phyloP scores from a whole-genome alignment of 192 early-diverging fungal species.

The Rhizoclosmatium globosum region DNA sequence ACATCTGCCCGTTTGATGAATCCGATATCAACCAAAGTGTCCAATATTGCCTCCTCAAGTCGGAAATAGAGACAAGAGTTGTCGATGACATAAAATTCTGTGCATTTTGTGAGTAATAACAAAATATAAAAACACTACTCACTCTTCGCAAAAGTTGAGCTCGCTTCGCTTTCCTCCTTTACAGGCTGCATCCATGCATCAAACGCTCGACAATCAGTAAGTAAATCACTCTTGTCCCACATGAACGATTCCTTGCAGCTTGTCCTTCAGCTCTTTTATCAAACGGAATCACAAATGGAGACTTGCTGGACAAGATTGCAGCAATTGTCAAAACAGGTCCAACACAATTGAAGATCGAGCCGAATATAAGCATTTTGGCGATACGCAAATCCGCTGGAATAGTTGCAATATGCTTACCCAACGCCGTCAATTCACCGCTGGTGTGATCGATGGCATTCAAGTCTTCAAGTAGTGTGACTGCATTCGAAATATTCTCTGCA shows the following conservation, averaged over 20 bases:
- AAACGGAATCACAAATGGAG: constrained; percentile 54
- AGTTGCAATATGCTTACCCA: constrained; percentile 48
- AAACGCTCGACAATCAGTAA: constrained; percentile 67
- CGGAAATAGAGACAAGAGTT: constrained; percentile 68
- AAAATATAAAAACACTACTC: constrained; percentile 27
- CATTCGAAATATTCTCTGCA: constrained; percentile 39
- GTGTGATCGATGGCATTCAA: constrained; percentile 46
- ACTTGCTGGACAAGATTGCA: constrained; percentile 63
- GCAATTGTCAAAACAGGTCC: constrained; percentile 56
- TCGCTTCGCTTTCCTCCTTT: constrained; percentile 42
- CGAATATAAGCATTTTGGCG: constrained; percentile 54
- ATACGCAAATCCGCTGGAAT: constrained; percentile 55
- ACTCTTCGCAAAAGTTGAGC: constrained; percentile 53
- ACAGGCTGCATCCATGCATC: constrained; percentile 51
- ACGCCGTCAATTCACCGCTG: constrained; percentile 39
- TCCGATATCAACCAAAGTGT: constrained; percentile 66
- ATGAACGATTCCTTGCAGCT: constrained; percentile 54
- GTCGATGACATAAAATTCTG: constrained; percentile 72
- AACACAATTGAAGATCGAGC: constrained; percentile 56
- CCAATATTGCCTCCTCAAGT: constrained; percentile 66
- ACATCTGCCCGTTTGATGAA: constrained; percentile 52
- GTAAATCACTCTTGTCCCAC: constrained; percentile 68
- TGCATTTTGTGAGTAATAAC: neutral
- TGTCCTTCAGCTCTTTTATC: constrained; percentile 63
- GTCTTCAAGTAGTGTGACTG: constrained; percentile 40